Evolutionary conservation across 306 rosid genomes (phyloP).

Genomic region (Pueraria montana): DNA sequence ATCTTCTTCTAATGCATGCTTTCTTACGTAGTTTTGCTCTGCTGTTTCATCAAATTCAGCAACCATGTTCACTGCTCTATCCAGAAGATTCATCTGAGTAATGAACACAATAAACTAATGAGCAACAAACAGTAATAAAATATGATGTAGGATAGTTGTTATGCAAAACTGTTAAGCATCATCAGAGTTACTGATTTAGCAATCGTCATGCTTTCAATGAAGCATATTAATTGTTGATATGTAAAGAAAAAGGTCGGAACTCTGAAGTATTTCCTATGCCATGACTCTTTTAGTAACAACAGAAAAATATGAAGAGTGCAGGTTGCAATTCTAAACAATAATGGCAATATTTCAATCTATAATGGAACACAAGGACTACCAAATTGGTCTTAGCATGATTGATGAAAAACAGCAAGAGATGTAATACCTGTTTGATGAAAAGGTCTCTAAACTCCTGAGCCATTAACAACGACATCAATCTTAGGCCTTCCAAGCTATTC

Average conservation of each 20-base stretch:
- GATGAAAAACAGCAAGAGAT: too few species aligned
- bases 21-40: slow-evolving; percentile 82
- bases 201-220: not conserved
- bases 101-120: slow-evolving; percentile 21
- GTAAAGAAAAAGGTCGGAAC: not conserved
- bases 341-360: slow-evolving; percentile 15
- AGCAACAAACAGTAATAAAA: slow-evolving; percentile 41
- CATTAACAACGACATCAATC: slow-evolving; percentile 95
- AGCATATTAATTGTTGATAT: not conserved
- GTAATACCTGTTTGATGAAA: too few species aligned
- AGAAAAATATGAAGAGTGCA: slow-evolving; percentile 23
- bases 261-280: not conserved
- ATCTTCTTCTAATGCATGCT: slow-evolving; percentile 94
- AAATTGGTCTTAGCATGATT: slow-evolving; percentile 71
- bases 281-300: not conserved
- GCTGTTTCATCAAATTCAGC: slow-evolving; percentile 92
- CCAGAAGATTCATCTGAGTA: slow-evolving; percentile 93
- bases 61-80: slow-evolving; percentile 97
- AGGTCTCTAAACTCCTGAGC: too few species aligned
- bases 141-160: not conserved
- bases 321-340: not conserved
- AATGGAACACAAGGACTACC: not conserved
- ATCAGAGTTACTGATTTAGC: slow-evolving; percentile 9
- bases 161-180: not conserved
- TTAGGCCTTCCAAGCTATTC: slow-evolving; percentile 99